phyloP scores from a whole-genome alignment of 2,329 filamentous ascomycete species.

The Acephala macrosclerotiorum region DNA sequence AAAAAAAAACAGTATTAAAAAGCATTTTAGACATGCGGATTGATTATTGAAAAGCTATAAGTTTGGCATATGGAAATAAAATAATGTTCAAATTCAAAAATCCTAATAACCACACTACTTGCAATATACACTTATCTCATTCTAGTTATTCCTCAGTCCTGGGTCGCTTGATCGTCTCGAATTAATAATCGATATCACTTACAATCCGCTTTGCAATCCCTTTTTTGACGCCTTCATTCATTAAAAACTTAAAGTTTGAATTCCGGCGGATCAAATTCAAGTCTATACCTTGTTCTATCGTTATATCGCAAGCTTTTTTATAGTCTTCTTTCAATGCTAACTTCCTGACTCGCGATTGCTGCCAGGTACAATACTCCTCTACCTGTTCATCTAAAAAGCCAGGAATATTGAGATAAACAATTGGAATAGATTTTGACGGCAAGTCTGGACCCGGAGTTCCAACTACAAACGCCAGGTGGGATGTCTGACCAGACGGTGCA shows the following conservation, averaged over 20 bases:
- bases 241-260: constrained; percentile 43
- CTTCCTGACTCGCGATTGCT: constrained; percentile 37
- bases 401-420: constrained; percentile 33
- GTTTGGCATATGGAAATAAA: background rate
- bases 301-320: constrained; percentile 38
- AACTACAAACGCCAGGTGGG: background rate
- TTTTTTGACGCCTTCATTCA: constrained; percentile 41
- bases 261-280: constrained; percentile 43
- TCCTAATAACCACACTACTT: background rate
- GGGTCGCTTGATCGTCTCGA: constrained; percentile 26
- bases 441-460: constrained; percentile 2
- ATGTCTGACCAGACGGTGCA: constrained; percentile 4
- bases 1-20: constrained; percentile 30
- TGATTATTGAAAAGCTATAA: constrained; percentile 17
- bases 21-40: constrained; percentile 19
- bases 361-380: constrained; percentile 40
- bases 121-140: background rate
- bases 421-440: constrained; percentile 17
- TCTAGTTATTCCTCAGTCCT: constrained; percentile 21
- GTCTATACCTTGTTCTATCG: constrained; percentile 35
- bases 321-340: constrained; percentile 36
- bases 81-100: background rate
- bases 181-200: constrained; percentile 41
- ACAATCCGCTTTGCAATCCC: constrained; percentile 44
- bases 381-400: constrained; percentile 38